Evolutionary conservation across 495 filamentous ascomycete genomes (phyloP).

Genomic region (Arthonia radiata): DNA sequence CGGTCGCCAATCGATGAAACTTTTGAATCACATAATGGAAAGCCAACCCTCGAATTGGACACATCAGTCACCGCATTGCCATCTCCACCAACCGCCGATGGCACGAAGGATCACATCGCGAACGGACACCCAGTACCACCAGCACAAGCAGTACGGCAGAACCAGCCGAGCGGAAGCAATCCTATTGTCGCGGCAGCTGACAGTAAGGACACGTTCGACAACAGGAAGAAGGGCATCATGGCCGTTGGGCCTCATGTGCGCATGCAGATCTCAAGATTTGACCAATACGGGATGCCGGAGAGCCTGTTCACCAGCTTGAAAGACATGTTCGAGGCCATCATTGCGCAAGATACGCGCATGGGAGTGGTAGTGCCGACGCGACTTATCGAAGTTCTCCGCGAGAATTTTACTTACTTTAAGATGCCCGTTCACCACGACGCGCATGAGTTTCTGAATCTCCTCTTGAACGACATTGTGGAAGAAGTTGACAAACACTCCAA

Average conservation of each 20-base stretch:
- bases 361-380: constrained; percentile 83
- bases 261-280: constrained; percentile 51
- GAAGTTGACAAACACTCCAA: constrained; percentile 50
- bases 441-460: constrained; percentile 83
- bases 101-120: constrained; percentile 6
- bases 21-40: constrained; percentile 1
- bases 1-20: constrained; percentile 21
- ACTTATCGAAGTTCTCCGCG: constrained; percentile 77
- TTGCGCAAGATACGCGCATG: constrained; percentile 55
- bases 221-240: constrained; percentile 87
- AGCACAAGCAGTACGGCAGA: constrained; percentile 12
- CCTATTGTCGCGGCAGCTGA: too few relatives aligned
- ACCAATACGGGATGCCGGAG: constrained; percentile 76
- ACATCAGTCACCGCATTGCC: constrained; percentile 16
- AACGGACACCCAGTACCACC: constrained; percentile 17
- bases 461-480: constrained; percentile 87
- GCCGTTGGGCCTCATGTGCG: constrained; percentile 65
- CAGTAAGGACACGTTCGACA: constrained; percentile 65
- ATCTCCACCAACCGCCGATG: constrained; percentile 11
- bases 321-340: constrained; percentile 85
- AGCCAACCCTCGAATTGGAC: constrained; percentile 17
- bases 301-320: constrained; percentile 83
- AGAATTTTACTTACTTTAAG: constrained; percentile 94
- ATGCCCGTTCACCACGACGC: constrained; percentile 95
- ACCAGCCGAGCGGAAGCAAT: constrained; percentile 23